phyloP scores from a whole-genome alignment of 257 asterid species.

The Petrea volubilis region DNA sequence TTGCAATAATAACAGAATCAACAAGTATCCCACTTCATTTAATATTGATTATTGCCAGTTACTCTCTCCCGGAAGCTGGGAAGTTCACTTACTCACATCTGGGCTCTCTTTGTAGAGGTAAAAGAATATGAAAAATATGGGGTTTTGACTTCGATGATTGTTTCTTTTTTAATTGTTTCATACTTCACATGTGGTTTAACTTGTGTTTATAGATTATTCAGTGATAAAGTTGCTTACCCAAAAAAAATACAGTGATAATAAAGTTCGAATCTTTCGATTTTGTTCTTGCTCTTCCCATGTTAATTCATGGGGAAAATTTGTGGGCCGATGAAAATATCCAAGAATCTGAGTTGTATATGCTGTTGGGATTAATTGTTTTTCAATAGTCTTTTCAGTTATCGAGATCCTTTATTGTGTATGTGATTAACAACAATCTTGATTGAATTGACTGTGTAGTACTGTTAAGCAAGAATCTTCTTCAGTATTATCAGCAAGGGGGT shows the following conservation, averaged over 20 bases:
- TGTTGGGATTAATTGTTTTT: not conserved
- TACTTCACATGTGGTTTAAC: not conserved
- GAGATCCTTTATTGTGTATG: slow-evolving; percentile 8
- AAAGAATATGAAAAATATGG: not conserved
- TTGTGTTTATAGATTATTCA: not conserved
- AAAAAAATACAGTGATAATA: no score
- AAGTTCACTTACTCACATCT: slow-evolving; percentile 21
- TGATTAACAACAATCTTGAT: not conserved
- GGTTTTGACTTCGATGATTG: not conserved
- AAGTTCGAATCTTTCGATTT: slow-evolving; percentile 7
- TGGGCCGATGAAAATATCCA: slow-evolving; percentile 1
- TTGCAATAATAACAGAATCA: not conserved
- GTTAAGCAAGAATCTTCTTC: slow-evolving; percentile 11
- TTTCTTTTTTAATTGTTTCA: not conserved
- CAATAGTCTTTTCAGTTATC: not conserved
- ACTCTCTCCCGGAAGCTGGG: slow-evolving; percentile 32
- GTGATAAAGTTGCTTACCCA: no score
- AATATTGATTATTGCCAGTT: slow-evolving; percentile 10
- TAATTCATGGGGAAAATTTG: not conserved
- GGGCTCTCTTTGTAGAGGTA: slow-evolving; percentile 27
- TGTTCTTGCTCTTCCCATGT: not conserved
- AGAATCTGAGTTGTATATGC: slow-evolving; percentile 9
- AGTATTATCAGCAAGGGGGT: not conserved
- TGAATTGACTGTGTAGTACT: not conserved
- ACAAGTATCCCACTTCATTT: slow-evolving; percentile 4